Percentiles rank a stretch among this genome's conserved stretches.
These are phyloP conservation scores for Ceriops decandra DNA, from an alignment of 345 rosid species.

Conservation along the genomic window DNA sequence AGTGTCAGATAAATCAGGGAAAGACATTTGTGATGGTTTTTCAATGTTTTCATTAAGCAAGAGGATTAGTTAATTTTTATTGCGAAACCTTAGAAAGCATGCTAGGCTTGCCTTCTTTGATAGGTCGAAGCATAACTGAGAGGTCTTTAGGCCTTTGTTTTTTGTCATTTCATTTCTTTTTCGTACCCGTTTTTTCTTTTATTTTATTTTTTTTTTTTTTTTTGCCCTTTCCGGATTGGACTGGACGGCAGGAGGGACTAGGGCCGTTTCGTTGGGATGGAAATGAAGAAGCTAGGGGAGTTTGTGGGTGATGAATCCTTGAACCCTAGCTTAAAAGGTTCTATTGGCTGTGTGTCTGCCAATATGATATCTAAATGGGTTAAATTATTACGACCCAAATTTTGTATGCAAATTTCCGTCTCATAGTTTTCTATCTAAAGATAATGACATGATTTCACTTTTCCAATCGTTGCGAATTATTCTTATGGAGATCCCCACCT, in stretches of 20 bases:
- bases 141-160: neutral
- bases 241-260: too few relatives aligned
- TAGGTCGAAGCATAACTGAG: slow-evolving; percentile 5
- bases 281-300: slow-evolving; percentile 2
- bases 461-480: too few relatives aligned
- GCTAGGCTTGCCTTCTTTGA: neutral
- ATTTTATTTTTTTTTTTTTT: neutral
- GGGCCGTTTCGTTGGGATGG: neutral
- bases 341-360: slow-evolving; percentile 3
- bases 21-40: slow-evolving; percentile 5
- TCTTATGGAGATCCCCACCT: too few relatives aligned
- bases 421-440: too few relatives aligned
- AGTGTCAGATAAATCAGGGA: too few relatives aligned
- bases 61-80: slow-evolving; percentile 2
- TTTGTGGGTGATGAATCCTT: neutral
- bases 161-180: too few relatives aligned
- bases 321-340: neutral
- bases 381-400: slow-evolving; percentile 12
- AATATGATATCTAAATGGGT: slow-evolving; percentile 16
- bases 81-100: neutral
- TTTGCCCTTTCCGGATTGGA: neutral
- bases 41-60: neutral
- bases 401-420: slow-evolving; percentile 15
- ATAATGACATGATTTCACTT: too few relatives aligned
- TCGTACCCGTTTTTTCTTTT: neutral